Evolutionary conservation across 176 grass and related monocot species (phyloP), one percentile per base, ranked within the genome.

Genomic region (Ananas comosus): DNA sequence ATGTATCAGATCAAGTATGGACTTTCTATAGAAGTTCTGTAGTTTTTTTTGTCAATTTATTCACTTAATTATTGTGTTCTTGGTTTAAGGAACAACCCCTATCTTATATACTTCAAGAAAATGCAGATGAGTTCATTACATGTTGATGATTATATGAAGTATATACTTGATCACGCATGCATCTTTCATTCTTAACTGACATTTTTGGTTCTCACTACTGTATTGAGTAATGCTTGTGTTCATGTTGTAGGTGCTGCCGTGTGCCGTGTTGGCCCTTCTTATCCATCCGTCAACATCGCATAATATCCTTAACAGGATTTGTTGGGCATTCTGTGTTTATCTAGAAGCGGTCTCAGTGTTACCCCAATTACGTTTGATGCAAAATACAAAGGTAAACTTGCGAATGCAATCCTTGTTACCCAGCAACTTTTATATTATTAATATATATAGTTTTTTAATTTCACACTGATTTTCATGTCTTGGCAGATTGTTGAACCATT

Each of bases 271-370:
- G 63, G 94, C 94, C 13, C 69, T 92, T 70, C 68, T 92, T 72
- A 70, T 97, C 78, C 94, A 97, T 81, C 94, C 94, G 49, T 97
- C 94, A 2, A 92, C 94, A 48, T 88, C 89, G 50, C 94, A 97
- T 76, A 89, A 92, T 73, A 78, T 97, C 66, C 69, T 83, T 10
- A 97, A 92, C 77, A 83, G 94, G 72, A 86, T 97, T 67, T 76
- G 76, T 74, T 97, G 94, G 89, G 94, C 89, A 0, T 97, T 97
- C 63, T 90, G 94, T 83, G 94, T 97, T 83, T 97, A 97, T 74
- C 72, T 97, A 78, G 94, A 97, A 90, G 86, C 94, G 50, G 86
- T 97, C 74, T 97, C 94, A 64, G 89, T 97, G 52, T 72, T 97
- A 13, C 94, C 89, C 6, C 94, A 97, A 21, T 69, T 97, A 66